Evolutionary conservation across 805 yeast species (phyloP).

Genomic region (Barnettozyma siamensis): DNA sequence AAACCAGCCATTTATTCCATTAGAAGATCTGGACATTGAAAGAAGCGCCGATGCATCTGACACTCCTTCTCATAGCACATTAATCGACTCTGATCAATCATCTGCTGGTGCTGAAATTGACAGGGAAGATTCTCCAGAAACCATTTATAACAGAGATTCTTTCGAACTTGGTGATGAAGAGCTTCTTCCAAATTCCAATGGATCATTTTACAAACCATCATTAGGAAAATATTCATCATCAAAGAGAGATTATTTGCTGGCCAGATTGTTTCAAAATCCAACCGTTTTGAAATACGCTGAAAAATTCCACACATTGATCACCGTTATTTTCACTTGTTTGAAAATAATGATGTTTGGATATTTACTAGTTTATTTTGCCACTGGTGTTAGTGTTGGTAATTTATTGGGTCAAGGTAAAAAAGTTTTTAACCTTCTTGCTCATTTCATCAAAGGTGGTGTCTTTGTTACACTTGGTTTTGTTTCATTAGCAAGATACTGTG

Average conservation of each 20-base stretch:
- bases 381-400: conserved; percentile 57
- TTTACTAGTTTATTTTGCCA: conserved; percentile 48
- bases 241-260: conserved; percentile 30
- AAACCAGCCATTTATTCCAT: conserved; percentile 24
- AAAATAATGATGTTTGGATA: conserved; percentile 63
- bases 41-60: conserved; percentile 7
- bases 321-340: conserved; percentile 41
- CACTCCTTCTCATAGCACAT: conserved; percentile 21
- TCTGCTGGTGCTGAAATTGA: conserved; percentile 9
- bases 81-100: conserved; percentile 14
- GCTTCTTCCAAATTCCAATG: conserved; percentile 2
- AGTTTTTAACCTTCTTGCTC: conserved; percentile 84
- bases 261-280: conserved; percentile 30
- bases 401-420: conserved; percentile 60
- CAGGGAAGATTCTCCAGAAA: conserved; percentile 14
- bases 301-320: conserved; percentile 22
- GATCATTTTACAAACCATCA: neutral
- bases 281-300: conserved; percentile 18
- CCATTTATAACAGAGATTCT: conserved; percentile 20
- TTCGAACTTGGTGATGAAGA: conserved; percentile 16
- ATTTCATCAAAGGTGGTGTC: conserved; percentile 93
- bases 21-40: conserved; percentile 26
- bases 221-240: conserved; percentile 4
- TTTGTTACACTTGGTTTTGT: conserved; percentile 71
- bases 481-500: conserved; percentile 83